Base-by-base conservation (phyloP, 106 monocot genomes). In the Dendrobium huoshanense region DNA sequence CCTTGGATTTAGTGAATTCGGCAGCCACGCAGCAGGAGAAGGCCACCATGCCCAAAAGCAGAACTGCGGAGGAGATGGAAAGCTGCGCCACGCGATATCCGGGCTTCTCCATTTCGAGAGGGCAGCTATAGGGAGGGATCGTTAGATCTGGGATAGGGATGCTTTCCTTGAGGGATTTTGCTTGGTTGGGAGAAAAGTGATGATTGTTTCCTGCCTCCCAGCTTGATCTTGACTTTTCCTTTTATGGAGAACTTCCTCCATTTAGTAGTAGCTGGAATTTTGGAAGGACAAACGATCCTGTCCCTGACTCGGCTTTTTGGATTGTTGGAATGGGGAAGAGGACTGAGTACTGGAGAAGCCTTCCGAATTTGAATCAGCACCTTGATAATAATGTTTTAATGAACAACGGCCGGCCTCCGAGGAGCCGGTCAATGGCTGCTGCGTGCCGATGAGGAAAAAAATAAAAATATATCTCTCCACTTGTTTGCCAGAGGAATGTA, bases 21-120 rank as follows among this genome's bases (percentile, higher is more conserved):
- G 95, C 95, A 5, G 89, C 87, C 47, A 95, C 8, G 72, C 86
- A 87, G 59, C 90, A 91, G 13, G 85, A 79, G 89, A 95, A 92
- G 79, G 92, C 85, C 41, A 79, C 75, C 31, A 51, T 6, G 67
- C 89, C 72, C 51, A 92, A 87, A 22, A 91, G 27, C 40, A 84
- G 20, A 72, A 90, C 81, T 11, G 81, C 25, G 56, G 29, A 29
- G 55, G 33, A 80, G 72, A 83, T 48, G 27, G 76, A 31, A 29
- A 54, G 75, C 81, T 54, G 73, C 41, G 20, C 51, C 24, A 25
- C 43, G 7, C 56, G 18, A n/a, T 47, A 45, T 44, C 16, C 19
- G 15, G 77, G 76, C 24, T 75, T 84, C 70, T 81, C 82, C 81
- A 88, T 84, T 74, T 9, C 4, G 9, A 13, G 37, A 2, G 74